A percentile compares a stretch with the other conserved stretches of the same genome.
Conservation (phyloP, 2,329 filamentous ascomycete genomes). For the Cryoendolithus antarcticus region DNA sequence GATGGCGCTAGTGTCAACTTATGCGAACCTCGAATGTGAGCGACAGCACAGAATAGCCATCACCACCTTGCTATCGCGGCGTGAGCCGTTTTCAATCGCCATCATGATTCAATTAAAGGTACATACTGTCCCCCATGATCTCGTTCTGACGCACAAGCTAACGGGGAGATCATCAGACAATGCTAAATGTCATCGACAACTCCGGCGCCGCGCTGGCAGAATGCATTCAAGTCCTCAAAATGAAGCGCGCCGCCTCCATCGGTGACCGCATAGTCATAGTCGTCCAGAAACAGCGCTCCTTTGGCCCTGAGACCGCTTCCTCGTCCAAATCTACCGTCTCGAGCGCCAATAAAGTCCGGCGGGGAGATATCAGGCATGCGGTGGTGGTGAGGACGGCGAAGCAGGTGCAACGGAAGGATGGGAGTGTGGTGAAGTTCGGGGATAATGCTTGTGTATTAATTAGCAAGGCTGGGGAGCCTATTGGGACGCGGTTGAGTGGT, state of each 20-base stretch:
- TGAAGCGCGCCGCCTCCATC: constrained; percentile 65
- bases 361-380: constrained; percentile 91
- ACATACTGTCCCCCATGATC: constrained; percentile 1
- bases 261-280: constrained; percentile 96
- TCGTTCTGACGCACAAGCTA: no score
- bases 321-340: constrained; percentile 60
- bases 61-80: no score
- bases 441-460: constrained; percentile 97
- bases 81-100: constrained; percentile 12
- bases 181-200: constrained; percentile 99
- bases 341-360: constrained; percentile 81
- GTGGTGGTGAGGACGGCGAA: constrained; percentile 88
- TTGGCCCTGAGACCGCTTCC: constrained; percentile 49
- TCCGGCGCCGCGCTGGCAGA: constrained; percentile 95
- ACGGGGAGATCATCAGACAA: constrained; percentile 47
- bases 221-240: constrained; percentile 84
- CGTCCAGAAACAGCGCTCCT: constrained; percentile 85
- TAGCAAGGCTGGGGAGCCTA: constrained; percentile 92
- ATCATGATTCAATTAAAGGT: constrained; percentile 62
- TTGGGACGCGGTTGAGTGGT: constrained; percentile 83
- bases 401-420: constrained; percentile 75
- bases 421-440: constrained; percentile 83
- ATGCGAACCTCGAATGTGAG: no score
- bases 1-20: no score
- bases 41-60: no score